Evolutionary conservation across 108 stramenopile species (phyloP).

Genomic region (Cyclotella distinguenda): DNA sequence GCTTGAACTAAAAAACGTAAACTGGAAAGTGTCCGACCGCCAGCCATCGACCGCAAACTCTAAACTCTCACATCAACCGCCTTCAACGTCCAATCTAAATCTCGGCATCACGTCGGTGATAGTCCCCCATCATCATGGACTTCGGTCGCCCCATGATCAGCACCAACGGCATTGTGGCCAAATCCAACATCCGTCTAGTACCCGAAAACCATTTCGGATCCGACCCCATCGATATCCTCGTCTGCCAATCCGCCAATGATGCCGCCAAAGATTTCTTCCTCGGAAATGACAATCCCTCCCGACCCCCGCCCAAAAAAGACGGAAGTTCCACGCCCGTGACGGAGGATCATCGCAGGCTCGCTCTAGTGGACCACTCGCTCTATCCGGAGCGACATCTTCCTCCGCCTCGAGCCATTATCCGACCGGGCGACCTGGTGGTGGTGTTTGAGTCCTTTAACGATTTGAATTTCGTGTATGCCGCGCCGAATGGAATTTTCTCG

Average conservation of each 20-base stretch:
- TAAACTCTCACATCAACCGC: too few relatives aligned
- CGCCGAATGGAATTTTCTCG: conserved; percentile 58
- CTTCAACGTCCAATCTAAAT: too few relatives aligned
- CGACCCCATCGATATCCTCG: conserved; percentile 29
- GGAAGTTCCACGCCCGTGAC: not conserved
- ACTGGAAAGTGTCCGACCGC: too few relatives aligned
- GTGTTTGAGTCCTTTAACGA: conserved; percentile 85
- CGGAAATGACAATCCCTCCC: conserved; percentile 38
- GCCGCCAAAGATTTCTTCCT: conserved; percentile 71
- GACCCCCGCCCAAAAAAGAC: not conserved
- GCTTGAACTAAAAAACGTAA: too few relatives aligned
- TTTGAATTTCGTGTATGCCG: conserved; percentile 83
- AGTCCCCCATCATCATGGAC: too few relatives aligned
- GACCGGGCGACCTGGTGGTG: conserved; percentile 66
- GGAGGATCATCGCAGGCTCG: not conserved
- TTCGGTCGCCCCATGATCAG: conserved; percentile 38
- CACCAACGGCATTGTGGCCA: conserved; percentile 41
- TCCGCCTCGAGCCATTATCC: conserved; percentile 58
- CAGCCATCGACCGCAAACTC: too few relatives aligned
- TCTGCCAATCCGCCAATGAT: conserved; percentile 61
- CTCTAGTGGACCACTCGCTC: conserved; percentile 48
- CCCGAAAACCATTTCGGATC: conserved; percentile 29
- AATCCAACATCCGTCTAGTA: conserved; percentile 39
- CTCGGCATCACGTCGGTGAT: too few relatives aligned
- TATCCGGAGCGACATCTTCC: conserved; percentile 62